A percentile compares a stretch with the other conserved stretches of the same genome.
Evolutionary conservation across 441 rosid species (phyloP).

Genomic region (Syzygium syzygioides): DNA sequence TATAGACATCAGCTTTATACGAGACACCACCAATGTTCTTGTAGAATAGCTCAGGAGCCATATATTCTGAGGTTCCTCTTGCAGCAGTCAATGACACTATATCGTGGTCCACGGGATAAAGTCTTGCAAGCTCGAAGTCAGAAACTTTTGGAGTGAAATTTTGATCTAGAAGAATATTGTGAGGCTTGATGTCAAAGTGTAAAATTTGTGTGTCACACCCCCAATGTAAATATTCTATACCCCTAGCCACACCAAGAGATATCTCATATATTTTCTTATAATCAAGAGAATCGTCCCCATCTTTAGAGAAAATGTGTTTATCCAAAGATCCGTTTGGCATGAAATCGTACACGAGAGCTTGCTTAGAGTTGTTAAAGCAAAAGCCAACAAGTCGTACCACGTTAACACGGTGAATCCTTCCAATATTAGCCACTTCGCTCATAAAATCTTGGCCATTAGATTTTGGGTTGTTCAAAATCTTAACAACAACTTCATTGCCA

Average conservation of each 20-base stretch:
- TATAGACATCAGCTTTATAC: not conserved
- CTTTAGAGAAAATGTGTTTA: not conserved
- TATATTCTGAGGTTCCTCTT: not conserved
- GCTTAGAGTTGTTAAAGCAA: not conserved
- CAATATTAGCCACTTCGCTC: not conserved
- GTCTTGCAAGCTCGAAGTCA: not conserved
- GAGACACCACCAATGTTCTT: not conserved
- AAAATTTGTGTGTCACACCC: not conserved
- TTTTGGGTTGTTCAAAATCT: not conserved
- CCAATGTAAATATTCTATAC: not conserved
- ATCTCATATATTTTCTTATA: not conserved
- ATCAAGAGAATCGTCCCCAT: rapidly evolving
- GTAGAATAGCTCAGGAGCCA: not conserved
- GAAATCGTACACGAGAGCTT: not conserved
- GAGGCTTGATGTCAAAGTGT: not conserved
- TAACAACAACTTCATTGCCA: not conserved
- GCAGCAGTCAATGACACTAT: not conserved
- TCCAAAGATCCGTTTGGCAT: not conserved
- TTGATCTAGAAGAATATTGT: not conserved
- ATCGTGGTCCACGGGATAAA: rapidly evolving
- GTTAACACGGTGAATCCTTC: not conserved
- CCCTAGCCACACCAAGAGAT: not conserved
- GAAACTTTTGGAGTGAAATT: not conserved
- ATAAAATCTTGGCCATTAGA: not conserved
- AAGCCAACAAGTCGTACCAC: not conserved